Base-by-base conservation (phyloP, 2,329 filamentous ascomycete genomes). In the Helminthosporium solani region DNA sequence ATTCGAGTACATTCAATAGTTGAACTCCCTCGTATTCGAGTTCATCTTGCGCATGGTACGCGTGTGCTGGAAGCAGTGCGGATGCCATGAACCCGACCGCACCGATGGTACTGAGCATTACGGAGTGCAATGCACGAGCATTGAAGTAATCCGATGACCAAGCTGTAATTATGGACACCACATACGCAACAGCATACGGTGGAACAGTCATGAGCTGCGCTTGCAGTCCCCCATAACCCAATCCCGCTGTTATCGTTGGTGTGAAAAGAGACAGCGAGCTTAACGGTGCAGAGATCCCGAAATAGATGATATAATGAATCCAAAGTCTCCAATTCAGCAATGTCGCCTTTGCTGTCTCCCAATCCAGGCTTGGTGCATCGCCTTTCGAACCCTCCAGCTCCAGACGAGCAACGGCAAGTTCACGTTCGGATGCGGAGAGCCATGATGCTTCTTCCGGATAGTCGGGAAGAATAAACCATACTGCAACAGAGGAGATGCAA, bases 201-300 rank as follows among this genome's bases (percentile, higher is more conserved):
- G 84, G 83, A 0, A 87, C 82, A 0, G 83, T 85, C 79, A 86
- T 83, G 14, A 87, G 67, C 66, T 87, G 84, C 3, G 84, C 82
- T 40, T 74, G 61, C 3, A 85, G 70, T 42, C 79, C 75, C 15
- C 78, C 64, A 53, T 76, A 80, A 0, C 76, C 76, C 3, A 80
- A 57, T 0, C 81, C 82, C 2, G 76, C 75, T 39, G 85, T 82
- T 45, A 88, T 87, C 1, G 80, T 82, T 0, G 85, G 85, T 0
- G 86, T 77, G 66, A 77, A 87, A 70, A 70, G 72, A 1, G 80
- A 83, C 25, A 86, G 69, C 2, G 47, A 52, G 1, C 49, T 54
- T 27, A 59, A 63, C 1, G 60, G 61, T 11, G 45, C 42, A 0
- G 54, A 61, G 23, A 58, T 63, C 2, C 50, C 51, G 19, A 64